Evolutionary conservation across 2,329 filamentous ascomycete genomes (phyloP), one percentile per base, ranked within the genome.

Genomic region (Curvularia verruculosa): DNA sequence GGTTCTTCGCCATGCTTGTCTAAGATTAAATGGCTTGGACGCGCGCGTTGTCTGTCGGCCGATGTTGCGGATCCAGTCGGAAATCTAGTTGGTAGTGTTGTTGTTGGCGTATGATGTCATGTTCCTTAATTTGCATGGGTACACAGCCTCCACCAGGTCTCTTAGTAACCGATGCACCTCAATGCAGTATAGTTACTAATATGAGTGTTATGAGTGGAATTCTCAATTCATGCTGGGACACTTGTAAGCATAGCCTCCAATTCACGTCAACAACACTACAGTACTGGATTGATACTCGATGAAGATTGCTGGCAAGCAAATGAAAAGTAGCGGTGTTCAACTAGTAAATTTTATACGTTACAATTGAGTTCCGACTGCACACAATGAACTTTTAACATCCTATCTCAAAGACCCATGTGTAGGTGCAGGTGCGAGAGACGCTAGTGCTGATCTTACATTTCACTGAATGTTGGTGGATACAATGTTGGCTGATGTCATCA

Each of bases 1-100:
- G 31, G 54, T 49, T 37, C 51, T 47, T 50, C 51, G 44, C 56
- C 51, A 64, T 65, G 53, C 56, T 61, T 65, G 49, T 57, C n/a
- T 36, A 21, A 26, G 31, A 15, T 26, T 15, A 54, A 52, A 21
- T 21, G 29, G 31, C 15, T 18, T 36, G 23, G 28, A 49, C 24
- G 13, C 36, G 41, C 46, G 40, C 36, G 9, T 50, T 19, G 28
- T 37, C n/a, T 50, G 39, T 44, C 39, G 29, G 23, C 37, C 21
- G 28, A 49, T 47, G 21, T 31, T 51, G 50, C 54, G 47, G 58
- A 40, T 48, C 41, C 26, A 26, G 54, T 39, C 53, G 44, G 54
- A 46, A 50, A 23, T 21, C 57, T 37, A 57, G 36, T 29, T 23
- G 29, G 51, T 44, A 44, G 46, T 48, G 46, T 45, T 50, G 54